These are phyloP conservation scores for Asterochloris sp. DNA, from an alignment of 139 green algal species.

Conservation along the genomic window DNA sequence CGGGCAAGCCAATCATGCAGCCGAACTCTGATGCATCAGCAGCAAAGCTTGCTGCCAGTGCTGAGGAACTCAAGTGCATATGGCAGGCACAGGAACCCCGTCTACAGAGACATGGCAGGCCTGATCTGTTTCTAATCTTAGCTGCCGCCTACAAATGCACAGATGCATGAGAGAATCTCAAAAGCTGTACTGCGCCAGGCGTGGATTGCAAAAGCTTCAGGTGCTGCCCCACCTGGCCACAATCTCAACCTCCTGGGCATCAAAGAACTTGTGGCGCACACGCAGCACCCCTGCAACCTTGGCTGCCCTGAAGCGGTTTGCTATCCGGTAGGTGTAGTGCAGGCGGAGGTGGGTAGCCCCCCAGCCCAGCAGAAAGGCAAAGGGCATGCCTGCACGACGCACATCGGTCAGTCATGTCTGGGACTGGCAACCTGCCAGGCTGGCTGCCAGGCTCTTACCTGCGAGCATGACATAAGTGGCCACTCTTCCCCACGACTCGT, in stretches of 20 bases:
- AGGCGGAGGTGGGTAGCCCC: background rate
- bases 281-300: constrained; percentile 5
- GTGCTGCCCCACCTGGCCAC: background rate
- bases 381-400: constrained; percentile 7
- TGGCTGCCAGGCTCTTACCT: background rate
- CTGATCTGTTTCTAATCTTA: no score
- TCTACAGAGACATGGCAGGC: no score
- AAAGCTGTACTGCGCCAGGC: no score
- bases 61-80: no score
- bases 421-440: background rate
- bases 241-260: constrained; percentile 12
- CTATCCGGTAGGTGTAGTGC: constrained; percentile 5
- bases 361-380: constrained; percentile 1
- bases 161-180: no score
- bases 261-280: constrained; percentile 10
- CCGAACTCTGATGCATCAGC: no score
- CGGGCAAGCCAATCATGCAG: no score
- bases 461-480: background rate
- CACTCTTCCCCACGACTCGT: background rate
- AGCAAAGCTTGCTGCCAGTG: no score
- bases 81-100: no score
- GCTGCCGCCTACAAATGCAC: no score
- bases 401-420: background rate
- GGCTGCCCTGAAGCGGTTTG: constrained; percentile 9
- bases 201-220: no score